Evolutionary conservation across 1,284 basidiomycete genomes (phyloP).

Genomic region (Ustilago curta): DNA sequence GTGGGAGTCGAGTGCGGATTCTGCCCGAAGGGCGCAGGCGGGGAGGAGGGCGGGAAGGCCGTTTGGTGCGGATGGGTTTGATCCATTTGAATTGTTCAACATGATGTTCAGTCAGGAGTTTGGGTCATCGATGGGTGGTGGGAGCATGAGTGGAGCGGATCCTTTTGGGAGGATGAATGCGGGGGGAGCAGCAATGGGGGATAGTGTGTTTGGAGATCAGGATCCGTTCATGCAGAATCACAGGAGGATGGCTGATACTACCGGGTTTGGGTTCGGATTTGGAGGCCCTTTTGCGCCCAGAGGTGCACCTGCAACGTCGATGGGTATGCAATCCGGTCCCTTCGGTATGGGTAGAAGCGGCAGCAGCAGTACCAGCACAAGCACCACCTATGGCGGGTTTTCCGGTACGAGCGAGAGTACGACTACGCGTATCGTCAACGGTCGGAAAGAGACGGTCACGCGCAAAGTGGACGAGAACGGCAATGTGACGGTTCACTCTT

Average conservation of each 20-base stretch:
- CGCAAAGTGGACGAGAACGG: constrained; percentile 57
- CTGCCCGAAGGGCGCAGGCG: constrained; percentile 57
- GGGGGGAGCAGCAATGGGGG: constrained; percentile 12
- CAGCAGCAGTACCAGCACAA: constrained; percentile 15
- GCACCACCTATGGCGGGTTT: constrained; percentile 33
- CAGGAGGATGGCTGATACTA: constrained; percentile 50
- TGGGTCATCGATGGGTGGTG: constrained; percentile 14
- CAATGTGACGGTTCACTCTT: constrained; percentile 56
- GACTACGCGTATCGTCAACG: constrained; percentile 58
- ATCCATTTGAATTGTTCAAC: constrained; percentile 66
- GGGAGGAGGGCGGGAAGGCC: constrained; percentile 42
- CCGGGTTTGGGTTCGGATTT: constrained; percentile 54
- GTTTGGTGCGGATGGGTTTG: constrained; percentile 55
- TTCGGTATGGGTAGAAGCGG: constrained; percentile 16
- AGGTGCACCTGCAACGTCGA: background rate
- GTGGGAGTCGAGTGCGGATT: constrained; percentile 65
- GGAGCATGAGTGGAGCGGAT: constrained; percentile 10
- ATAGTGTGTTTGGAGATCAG: constrained; percentile 32
- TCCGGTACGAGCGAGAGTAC: constrained; percentile 43
- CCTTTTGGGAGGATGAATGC: constrained; percentile 17
- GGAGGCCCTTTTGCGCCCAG: constrained; percentile 23
- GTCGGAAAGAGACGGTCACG: constrained; percentile 55
- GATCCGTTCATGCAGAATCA: constrained; percentile 59
- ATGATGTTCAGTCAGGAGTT: constrained; percentile 61
- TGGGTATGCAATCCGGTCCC: constrained; percentile 19